Base-by-base conservation (phyloP, 2,329 filamentous ascomycete genomes). In the Aaosphaeria arxii region DNA sequence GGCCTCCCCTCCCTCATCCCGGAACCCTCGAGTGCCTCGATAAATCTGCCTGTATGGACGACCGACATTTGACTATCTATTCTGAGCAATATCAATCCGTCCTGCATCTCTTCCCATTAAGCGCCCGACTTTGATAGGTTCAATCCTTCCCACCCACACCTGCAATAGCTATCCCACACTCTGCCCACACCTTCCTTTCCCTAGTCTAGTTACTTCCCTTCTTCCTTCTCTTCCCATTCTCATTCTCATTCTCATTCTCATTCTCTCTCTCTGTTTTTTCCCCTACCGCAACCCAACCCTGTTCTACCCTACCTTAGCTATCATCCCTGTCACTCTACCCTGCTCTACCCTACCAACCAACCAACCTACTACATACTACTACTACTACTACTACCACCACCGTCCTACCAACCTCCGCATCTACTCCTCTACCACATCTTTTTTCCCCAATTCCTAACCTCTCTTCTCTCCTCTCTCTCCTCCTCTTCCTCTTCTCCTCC, bases 51-150 rank as follows among this genome's bases (percentile, higher is more conserved):
- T 24, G 17, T 24, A 24, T 24, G 17, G 17, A 24, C 17, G 17
- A 24, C 17, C 17, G 17, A 24, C 17, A 24, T 24, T 24, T 24
- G 17, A 57, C 56, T 58, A 52, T 63, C 67, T 69, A 66, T 69
- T 69, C 65, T 67, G 57, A 67, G 62, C 61, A 58, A 56, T 59
- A 63, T 63, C 59, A 61, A 50, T 61, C 58, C 56, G 49, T 58
- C 57, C 52, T 61, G 62, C 61, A 55, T 53, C 53, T 51, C 30
- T 33, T 44, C 46, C 32, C 46, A 50, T 53, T 70, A 70, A 70
- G 67, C 67, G 66, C 67, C 65, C 50, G 53, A 54, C 58, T 53
- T 59, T 69, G 62, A 70, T 68, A 66, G 61, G 64, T 58, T 50
- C 53, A 50, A 51, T 42, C 49, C 54, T 45, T 57, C 62, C 63